These are phyloP conservation scores for Juglanconis oblonga DNA, from an alignment of 2,329 filamentous ascomycete species.

Conservation along the genomic window DNA sequence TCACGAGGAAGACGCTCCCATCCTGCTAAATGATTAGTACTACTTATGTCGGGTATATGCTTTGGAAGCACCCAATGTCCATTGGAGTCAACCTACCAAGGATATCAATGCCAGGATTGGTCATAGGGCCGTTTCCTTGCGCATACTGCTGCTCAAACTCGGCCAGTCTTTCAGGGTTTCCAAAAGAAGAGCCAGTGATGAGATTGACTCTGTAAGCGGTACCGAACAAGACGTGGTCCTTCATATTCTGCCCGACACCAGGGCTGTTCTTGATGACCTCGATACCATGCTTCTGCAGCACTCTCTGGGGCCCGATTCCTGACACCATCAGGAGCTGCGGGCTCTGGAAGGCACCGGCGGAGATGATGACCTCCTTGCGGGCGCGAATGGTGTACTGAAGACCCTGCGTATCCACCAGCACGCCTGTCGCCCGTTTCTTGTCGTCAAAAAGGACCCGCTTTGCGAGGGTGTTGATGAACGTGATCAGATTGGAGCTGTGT, in stretches of 20 bases:
- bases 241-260: slow-evolving; percentile 22
- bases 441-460: background rate
- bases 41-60: background rate
- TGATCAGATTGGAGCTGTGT: background rate
- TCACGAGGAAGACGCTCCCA: background rate
- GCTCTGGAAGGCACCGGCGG: slow-evolving; percentile 38
- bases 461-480: background rate
- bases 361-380: slow-evolving; percentile 37
- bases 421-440: background rate
- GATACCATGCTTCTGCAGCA: slow-evolving; percentile 28
- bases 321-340: slow-evolving; percentile 34
- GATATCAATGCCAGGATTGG: background rate
- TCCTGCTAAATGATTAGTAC: background rate
- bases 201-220: background rate
- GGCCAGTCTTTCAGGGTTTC: too few species aligned
- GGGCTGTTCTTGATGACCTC: slow-evolving; percentile 22
- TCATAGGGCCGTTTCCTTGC: background rate
- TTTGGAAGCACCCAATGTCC: too few species aligned
- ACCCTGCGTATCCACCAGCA: background rate
- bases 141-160: background rate
- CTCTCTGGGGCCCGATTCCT: background rate
- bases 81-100: background rate
- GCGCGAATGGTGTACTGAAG: background rate
- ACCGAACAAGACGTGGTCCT: slow-evolving; percentile 7
- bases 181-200: background rate